phyloP scores from a whole-genome alignment of 345 rosid genomes.

The Eucalyptus sideroxylon region DNA sequence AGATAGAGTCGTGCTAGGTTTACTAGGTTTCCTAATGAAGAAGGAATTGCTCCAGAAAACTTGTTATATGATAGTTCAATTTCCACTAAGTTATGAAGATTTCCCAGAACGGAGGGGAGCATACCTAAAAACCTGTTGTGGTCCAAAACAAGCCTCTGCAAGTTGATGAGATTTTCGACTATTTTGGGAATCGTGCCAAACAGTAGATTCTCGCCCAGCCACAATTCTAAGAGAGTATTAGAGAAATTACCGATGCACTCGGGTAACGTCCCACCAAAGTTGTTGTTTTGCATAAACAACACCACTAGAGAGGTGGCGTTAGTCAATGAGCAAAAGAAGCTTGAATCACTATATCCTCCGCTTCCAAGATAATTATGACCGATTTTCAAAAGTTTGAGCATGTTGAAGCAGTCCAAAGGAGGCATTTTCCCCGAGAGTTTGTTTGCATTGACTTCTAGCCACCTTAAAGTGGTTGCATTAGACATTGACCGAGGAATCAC shows the following conservation, averaged over 20 bases:
- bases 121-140: not conserved
- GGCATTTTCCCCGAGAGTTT: not conserved
- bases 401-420: not conserved
- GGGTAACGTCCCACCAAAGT: not conserved
- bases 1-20: no score
- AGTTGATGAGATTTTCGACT: not conserved
- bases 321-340: not conserved
- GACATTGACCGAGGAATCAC: not conserved
- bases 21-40: no score
- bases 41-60: no score
- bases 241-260: not conserved
- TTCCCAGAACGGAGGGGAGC: no score
- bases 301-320: not conserved
- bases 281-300: not conserved
- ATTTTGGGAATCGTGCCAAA: not conserved
- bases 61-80: no score
- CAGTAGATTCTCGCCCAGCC: accelerated
- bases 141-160: not conserved
- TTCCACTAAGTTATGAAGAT: no score
- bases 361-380: not conserved
- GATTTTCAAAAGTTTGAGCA: not conserved
- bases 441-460: not conserved
- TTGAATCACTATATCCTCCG: not conserved
- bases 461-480: not conserved
- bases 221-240: not conserved